phyloP scores from a whole-genome alignment of 1,284 basidiomycete species.

The Cutaneotrichosporon spelunceum region DNA sequence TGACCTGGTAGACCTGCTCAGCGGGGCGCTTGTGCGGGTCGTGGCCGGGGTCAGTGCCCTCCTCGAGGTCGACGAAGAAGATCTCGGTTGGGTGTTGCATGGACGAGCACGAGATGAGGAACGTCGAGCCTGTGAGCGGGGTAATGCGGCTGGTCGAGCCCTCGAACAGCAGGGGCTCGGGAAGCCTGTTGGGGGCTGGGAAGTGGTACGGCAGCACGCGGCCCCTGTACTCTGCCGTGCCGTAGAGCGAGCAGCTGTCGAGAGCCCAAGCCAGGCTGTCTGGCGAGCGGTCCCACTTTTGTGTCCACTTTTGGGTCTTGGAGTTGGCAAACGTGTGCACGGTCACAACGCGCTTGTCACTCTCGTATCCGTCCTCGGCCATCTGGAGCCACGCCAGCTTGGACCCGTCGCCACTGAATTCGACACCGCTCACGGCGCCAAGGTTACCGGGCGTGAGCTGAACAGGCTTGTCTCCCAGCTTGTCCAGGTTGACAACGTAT shows the following conservation, averaged over 20 bases:
- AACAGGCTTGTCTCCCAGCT: conserved; percentile 15
- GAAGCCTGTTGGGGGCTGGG: conserved; percentile 33
- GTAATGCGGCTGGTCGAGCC: conserved; percentile 29
- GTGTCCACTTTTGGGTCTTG: conserved; percentile 53
- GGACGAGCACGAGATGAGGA: conserved; percentile 29
- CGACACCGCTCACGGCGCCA: conserved; percentile 70
- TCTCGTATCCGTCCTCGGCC: conserved; percentile 80
- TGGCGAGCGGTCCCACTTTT: conserved; percentile 78
- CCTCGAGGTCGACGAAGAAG: conserved; percentile 43
- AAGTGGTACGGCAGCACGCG: conserved; percentile 46
- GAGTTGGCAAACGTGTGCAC: conserved; percentile 59
- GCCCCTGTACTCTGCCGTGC: conserved; percentile 72
- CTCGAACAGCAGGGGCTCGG: conserved; percentile 43
- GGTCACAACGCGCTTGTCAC: conserved; percentile 62
- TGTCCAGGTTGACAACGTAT: conserved; percentile 46
- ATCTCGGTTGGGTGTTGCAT: conserved; percentile 30
- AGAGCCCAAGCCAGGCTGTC: conserved; percentile 66
- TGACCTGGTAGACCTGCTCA: conserved; percentile 63
- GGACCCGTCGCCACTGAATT: conserved; percentile 64
- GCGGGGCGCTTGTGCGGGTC: conserved; percentile 34
- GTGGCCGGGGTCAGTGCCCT: conserved; percentile 38
- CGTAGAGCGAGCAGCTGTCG: conserved; percentile 66
- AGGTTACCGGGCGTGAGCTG: conserved; percentile 72
- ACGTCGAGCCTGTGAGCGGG: conserved; percentile 17
- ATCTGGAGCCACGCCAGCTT: conserved; percentile 84